phyloP scores from a whole-genome alignment of 139 green algal species.

The Chlorella sp. region DNA sequence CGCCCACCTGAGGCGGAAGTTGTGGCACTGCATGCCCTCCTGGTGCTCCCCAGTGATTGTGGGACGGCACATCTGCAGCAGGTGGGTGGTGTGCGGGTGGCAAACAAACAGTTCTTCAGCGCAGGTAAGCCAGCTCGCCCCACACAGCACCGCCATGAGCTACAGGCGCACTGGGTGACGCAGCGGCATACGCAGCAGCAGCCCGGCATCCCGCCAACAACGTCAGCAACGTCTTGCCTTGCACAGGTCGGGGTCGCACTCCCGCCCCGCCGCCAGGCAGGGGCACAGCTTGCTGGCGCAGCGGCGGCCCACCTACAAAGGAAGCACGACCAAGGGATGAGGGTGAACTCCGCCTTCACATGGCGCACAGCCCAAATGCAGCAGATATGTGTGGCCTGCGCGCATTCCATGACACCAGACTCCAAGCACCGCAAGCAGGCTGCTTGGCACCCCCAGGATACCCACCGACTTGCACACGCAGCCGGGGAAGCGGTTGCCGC shows the following conservation, averaged over 20 bases:
- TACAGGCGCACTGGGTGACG: too few species aligned
- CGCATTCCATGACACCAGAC: too few species aligned
- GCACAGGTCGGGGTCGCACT: conserved; percentile 95
- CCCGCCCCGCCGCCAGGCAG: conserved; percentile 80
- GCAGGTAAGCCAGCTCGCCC: too few species aligned
- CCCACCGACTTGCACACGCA: conserved; percentile 74
- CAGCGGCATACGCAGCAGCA: too few species aligned
- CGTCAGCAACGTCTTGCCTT: neutral
- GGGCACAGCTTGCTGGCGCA: conserved; percentile 73
- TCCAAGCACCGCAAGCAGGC: too few species aligned
- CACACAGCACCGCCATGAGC: too few species aligned
- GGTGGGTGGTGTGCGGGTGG: neutral
- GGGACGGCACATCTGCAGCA: conserved; percentile 26
- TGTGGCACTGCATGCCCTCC: conserved; percentile 67
- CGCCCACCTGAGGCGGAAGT: conserved; percentile 78
- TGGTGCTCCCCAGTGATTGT: conserved; percentile 25
- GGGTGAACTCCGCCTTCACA: neutral
- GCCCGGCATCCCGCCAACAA: too few species aligned
- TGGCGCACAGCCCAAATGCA: neutral
- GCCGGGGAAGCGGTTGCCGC: conserved; percentile 72
- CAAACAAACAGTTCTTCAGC: neutral
- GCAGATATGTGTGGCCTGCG: too few species aligned
- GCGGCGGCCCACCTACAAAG: conserved; percentile 15
- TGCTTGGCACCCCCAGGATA: too few species aligned
- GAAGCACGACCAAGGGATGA: neutral